Conservation (phyloP, 441 rosid genomes). For the Populus hybrid region DNA sequence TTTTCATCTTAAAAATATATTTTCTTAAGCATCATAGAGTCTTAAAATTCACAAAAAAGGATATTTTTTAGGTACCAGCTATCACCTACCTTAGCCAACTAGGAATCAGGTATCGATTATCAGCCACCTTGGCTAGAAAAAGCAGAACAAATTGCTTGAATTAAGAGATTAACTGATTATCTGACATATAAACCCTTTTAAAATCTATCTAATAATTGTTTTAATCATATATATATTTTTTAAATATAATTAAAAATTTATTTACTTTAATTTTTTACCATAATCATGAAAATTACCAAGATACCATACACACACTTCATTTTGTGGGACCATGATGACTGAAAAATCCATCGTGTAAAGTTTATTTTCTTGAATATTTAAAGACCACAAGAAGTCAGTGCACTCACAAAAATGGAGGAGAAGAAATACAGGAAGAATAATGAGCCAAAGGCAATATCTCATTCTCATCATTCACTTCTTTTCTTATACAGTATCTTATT, state of each 20-base stretch:
- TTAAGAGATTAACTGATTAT: no score
- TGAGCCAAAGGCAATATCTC: constrained; percentile 29
- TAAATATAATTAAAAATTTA: no score
- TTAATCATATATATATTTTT: no score
- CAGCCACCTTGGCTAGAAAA: no score
- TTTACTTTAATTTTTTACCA: no score
- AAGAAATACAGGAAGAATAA: neutral
- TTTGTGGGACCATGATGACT: neutral
- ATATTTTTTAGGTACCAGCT: no score
- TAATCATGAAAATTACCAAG: neutral
- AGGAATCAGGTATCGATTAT: no score
- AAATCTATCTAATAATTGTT: no score
- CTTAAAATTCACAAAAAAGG: rapidly evolving
- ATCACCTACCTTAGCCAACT: rapidly evolving
- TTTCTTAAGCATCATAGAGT: no score
- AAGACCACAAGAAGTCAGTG: neutral
- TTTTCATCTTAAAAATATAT: no score
- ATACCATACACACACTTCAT: neutral
- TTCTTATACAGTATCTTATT: neutral
- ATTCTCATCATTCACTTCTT: neutral
- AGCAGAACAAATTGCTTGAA: no score
- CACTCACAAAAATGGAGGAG: neutral
- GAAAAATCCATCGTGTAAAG: neutral
- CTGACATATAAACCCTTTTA: no score
- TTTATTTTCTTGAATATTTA: neutral